Conservation (phyloP, 2,329 filamentous ascomycete species). For the Ceratocystis harringtonii region DNA sequence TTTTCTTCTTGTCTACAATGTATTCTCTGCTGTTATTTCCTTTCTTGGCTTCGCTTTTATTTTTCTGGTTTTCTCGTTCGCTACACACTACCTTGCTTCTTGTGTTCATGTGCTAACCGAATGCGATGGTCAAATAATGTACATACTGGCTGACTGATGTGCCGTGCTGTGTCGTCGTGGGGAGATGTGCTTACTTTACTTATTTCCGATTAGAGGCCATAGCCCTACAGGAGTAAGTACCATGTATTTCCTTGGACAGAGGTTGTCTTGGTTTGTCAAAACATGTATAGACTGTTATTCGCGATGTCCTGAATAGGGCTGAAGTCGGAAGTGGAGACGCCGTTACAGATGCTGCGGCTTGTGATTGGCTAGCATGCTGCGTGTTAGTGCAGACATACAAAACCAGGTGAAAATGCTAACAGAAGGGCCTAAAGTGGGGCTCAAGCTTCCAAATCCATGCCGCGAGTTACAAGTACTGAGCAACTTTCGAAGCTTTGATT, state of each 20-base stretch:
- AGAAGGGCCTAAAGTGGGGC: background rate
- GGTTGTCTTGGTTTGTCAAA: too few relatives aligned
- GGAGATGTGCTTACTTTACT: background rate
- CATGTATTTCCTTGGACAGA: too few relatives aligned
- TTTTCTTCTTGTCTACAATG: constrained; percentile 7
- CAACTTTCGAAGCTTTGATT: background rate
- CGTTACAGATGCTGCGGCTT: background rate
- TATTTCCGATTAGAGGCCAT: too few relatives aligned
- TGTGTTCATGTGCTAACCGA: background rate
- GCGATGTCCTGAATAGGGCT: background rate
- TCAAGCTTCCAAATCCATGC: background rate
- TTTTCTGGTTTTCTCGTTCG: background rate
- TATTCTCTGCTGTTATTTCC: background rate
- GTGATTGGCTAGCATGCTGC: background rate
- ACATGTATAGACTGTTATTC: background rate
- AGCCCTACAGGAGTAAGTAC: too few relatives aligned
- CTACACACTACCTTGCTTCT: constrained; percentile 1
- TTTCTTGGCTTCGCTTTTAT: background rate
- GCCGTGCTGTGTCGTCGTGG: background rate
- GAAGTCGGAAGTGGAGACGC: background rate
- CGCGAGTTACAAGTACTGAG: background rate
- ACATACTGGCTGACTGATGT: background rate
- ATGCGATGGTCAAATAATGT: background rate
- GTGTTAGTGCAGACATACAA: background rate
- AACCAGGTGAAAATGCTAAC: background rate